Conservation (phyloP, 495 filamentous ascomycete genomes). For the Podospora appendiculata region DNA sequence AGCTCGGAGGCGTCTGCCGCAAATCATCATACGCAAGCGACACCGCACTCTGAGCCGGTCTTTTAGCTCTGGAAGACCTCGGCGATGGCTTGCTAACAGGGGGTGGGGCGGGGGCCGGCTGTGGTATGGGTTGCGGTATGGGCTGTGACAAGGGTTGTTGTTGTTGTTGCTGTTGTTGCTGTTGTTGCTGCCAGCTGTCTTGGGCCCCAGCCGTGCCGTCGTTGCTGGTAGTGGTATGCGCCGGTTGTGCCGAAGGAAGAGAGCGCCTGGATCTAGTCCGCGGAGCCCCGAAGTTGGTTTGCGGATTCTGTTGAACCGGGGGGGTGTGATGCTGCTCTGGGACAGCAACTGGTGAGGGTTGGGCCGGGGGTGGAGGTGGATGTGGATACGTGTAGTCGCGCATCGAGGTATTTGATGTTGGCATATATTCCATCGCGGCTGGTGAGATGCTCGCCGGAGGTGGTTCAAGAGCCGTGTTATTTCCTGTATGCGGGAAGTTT, state of each 20-base stretch:
- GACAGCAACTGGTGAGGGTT: background rate
- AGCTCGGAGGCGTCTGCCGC: slow-evolving; percentile 14
- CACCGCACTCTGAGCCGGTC: background rate
- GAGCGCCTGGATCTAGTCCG: slow-evolving; percentile 5
- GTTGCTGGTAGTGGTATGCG: background rate
- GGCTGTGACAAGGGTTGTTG: background rate
- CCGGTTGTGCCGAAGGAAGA: slow-evolving; percentile 1
- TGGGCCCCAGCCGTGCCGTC: background rate
- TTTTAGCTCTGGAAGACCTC: slow-evolving; percentile 7
- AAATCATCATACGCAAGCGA: slow-evolving; percentile 14
- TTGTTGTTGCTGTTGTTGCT: background rate
- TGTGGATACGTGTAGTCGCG: slow-evolving; percentile 4
- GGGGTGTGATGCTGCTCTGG: background rate
- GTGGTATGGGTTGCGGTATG: slow-evolving; percentile 7
- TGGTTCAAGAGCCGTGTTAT: background rate
- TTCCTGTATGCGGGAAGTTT: slow-evolving; percentile 7
- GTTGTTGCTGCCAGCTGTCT: too few relatives aligned
- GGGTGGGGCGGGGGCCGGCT: background rate
- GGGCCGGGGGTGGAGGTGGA: background rate
- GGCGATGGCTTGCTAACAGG: slow-evolving; percentile 10
- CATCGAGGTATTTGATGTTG: slow-evolving; percentile 4
- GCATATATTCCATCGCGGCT: slow-evolving; percentile 4
- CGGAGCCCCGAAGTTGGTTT: background rate
- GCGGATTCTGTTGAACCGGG: background rate
- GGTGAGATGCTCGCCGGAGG: slow-evolving; percentile 1